Conservation (phyloP, 495 filamentous ascomycete species). For the Neurospora sp. region DNA sequence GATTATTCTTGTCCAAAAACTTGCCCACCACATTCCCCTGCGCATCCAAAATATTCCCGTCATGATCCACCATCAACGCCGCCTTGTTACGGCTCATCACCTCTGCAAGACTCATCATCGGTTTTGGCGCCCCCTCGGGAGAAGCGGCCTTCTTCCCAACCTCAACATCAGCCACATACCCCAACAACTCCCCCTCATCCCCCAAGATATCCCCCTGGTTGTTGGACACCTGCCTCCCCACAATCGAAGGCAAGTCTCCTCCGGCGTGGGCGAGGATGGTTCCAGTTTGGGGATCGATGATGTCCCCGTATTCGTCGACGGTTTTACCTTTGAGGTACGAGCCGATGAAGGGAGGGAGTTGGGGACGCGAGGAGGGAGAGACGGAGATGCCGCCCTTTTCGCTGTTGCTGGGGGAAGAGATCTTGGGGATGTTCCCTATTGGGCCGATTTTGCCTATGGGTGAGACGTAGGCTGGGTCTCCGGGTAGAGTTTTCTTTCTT, state of each 20-base stretch:
- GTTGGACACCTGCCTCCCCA: slow-evolving; percentile 33
- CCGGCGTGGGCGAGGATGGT: slow-evolving; percentile 34
- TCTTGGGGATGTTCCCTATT: slow-evolving; percentile 6
- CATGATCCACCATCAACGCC: slow-evolving; percentile 33
- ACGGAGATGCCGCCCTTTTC: slow-evolving; percentile 8
- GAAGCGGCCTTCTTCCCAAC: slow-evolving; percentile 8
- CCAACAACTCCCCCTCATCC: slow-evolving; percentile 34
- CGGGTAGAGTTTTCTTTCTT: slow-evolving; percentile 4
- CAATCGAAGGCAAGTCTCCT: slow-evolving; percentile 38
- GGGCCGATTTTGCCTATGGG: slow-evolving; percentile 22
- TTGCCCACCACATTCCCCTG: slow-evolving; percentile 33
- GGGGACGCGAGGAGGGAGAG: slow-evolving; percentile 8
- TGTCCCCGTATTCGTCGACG: slow-evolving; percentile 60
- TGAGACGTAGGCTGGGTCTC: slow-evolving; percentile 18
- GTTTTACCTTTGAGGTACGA: slow-evolving; percentile 58
- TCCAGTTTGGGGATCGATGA: slow-evolving; percentile 52
- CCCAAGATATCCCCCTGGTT: slow-evolving; percentile 33
- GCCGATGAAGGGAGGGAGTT: slow-evolving; percentile 29
- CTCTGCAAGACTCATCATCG: slow-evolving; percentile 23
- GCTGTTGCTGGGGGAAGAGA: slow-evolving; percentile 3
- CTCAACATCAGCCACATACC: slow-evolving; percentile 37
- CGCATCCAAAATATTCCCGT: slow-evolving; percentile 35
- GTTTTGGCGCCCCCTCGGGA: not conserved
- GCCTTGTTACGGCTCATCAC: slow-evolving; percentile 24
- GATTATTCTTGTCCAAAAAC: slow-evolving; percentile 32